Conservation (phyloP, 208 protist species). For the Crithidia fasciculata region DNA sequence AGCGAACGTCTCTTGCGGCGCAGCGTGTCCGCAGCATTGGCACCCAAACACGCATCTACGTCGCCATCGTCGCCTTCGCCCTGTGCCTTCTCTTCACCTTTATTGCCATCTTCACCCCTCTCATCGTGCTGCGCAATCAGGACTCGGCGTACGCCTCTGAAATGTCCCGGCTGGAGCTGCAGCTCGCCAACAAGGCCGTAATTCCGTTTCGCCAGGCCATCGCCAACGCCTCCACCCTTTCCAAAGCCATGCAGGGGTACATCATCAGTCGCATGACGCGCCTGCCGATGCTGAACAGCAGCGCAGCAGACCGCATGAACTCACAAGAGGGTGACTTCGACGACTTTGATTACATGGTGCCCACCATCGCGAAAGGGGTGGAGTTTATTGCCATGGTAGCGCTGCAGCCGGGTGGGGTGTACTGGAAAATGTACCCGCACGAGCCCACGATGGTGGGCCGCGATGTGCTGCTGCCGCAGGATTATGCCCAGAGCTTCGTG, state of each 20-base stretch:
- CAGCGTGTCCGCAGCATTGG: not conserved
- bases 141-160: slow-evolving; percentile 4
- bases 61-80: slow-evolving; percentile 30
- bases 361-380: slow-evolving; percentile 2
- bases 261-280: slow-evolving; percentile 38
- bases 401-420: slow-evolving; percentile 58
- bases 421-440: slow-evolving; percentile 39
- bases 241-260: slow-evolving; percentile 54
- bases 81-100: slow-evolving; percentile 39
- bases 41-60: slow-evolving; percentile 38
- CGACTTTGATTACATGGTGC: slow-evolving; percentile 22
- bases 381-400: slow-evolving; percentile 10
- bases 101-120: slow-evolving; percentile 35
- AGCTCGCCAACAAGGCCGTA: slow-evolving; percentile 22
- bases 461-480: slow-evolving; percentile 25
- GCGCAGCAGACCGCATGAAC: slow-evolving; percentile 28
- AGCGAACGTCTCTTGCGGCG: not conserved
- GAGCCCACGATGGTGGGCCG: slow-evolving; percentile 8
- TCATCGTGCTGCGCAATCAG: slow-evolving; percentile 34
- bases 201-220: slow-evolving; percentile 37
- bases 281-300: slow-evolving; percentile 36
- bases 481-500: slow-evolving; percentile 3
- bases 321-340: slow-evolving; percentile 37
- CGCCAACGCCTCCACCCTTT: slow-evolving; percentile 39
- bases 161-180: not conserved